Conservation (phyloP, 2,329 filamentous ascomycete genomes). For the Trichoderma atrobrunneum region DNA sequence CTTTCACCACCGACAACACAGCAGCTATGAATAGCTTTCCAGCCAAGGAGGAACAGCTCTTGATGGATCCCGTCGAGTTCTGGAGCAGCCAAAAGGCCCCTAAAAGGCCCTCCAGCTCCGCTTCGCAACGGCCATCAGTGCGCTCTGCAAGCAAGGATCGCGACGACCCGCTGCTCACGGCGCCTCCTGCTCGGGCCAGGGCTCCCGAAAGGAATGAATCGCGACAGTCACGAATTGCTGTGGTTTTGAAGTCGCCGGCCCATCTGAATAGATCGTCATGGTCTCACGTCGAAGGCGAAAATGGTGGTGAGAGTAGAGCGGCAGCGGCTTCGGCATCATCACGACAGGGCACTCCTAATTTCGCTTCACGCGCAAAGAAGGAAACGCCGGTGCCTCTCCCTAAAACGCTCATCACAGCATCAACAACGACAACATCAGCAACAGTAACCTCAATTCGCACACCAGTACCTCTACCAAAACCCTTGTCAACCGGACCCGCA, state of each 20-base stretch:
- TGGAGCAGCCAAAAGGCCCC: neutral
- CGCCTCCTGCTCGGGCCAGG: neutral
- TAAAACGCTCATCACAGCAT: neutral
- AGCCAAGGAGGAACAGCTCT: neutral
- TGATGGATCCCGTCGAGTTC: slow-evolving; percentile 6
- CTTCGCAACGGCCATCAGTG: neutral
- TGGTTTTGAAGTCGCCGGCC: slow-evolving; percentile 25
- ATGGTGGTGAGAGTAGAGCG: neutral
- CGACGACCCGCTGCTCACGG: slow-evolving; percentile 24
- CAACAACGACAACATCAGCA: neutral
- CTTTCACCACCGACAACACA: neutral
- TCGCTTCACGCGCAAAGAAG: slow-evolving; percentile 23
- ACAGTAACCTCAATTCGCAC: neutral
- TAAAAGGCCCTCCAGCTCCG: neutral
- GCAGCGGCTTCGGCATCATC: neutral
- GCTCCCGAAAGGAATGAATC: neutral
- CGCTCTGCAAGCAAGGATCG: slow-evolving; percentile 21
- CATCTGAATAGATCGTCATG: slow-evolving; percentile 2
- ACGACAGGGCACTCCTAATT: slow-evolving; percentile 24
- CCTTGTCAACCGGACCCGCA: neutral
- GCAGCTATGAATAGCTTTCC: neutral
- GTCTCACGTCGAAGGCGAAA: neutral
- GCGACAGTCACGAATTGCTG: slow-evolving; percentile 22
- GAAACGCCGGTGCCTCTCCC: slow-evolving; percentile 21
- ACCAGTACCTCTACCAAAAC: slow-evolving; percentile 16